Evolutionary conservation across 2,329 filamentous ascomycete genomes (phyloP).

Genomic region (Alternaria arborescens): DNA sequence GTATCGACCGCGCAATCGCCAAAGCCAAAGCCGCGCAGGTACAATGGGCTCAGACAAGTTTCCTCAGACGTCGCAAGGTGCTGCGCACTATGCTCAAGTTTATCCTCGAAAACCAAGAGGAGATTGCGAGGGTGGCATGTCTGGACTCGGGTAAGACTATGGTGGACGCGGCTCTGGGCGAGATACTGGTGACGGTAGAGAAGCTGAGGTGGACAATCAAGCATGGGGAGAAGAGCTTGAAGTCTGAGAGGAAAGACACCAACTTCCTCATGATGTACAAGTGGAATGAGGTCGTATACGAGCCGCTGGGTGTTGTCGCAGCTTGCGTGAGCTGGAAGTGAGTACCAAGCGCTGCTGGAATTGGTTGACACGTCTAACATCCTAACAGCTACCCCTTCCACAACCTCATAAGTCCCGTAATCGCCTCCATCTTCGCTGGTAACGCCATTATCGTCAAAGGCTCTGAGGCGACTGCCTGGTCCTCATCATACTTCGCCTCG

Average conservation of each 20-base stretch:
- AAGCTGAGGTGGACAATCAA: slow-evolving; percentile 94
- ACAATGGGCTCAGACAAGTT: slow-evolving; percentile 80
- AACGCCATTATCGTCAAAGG: slow-evolving; percentile 94
- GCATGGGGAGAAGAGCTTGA: slow-evolving; percentile 84
- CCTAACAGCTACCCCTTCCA: slow-evolving; percentile 70
- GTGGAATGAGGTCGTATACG: slow-evolving; percentile 86
- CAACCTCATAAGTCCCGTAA: slow-evolving; percentile 90
- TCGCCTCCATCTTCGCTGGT: slow-evolving; percentile 88
- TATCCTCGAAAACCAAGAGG: slow-evolving; percentile 86
- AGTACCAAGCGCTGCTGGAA: slow-evolving; percentile 22
- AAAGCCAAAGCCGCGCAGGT: slow-evolving; percentile 77
- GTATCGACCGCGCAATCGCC: slow-evolving; percentile 80
- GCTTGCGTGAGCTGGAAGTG: slow-evolving; percentile 98
- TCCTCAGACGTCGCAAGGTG: slow-evolving; percentile 78
- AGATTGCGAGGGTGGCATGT: slow-evolving; percentile 84
- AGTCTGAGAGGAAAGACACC: slow-evolving; percentile 76
- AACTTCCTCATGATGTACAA: slow-evolving; percentile 97
- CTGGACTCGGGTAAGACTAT: slow-evolving; percentile 96
- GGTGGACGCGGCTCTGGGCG: slow-evolving; percentile 91
- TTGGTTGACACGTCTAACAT: slow-evolving; percentile 14
- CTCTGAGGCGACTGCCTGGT: slow-evolving; percentile 96
- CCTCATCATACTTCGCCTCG: slow-evolving; percentile 78
- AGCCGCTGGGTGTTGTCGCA: slow-evolving; percentile 90
- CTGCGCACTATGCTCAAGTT: slow-evolving; percentile 82
- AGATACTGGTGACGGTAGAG: slow-evolving; percentile 92